Percentiles rank a stretch among this genome's conserved stretches.
These are phyloP conservation scores for Westerdykella ornata DNA, from an alignment of 2,329 filamentous ascomycete genomes.

Conservation along the genomic window DNA sequence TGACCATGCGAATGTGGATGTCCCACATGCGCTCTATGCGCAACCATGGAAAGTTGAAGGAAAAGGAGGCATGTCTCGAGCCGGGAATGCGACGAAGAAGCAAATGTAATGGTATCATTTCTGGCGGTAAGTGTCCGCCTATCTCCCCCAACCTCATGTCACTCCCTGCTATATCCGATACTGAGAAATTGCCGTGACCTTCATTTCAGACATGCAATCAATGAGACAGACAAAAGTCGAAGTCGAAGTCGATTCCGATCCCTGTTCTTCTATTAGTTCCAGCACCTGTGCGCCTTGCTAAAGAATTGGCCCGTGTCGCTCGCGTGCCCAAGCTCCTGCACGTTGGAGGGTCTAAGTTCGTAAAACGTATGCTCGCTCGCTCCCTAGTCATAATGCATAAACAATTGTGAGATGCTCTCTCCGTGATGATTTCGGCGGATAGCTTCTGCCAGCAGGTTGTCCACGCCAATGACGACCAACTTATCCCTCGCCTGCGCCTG, in stretches of 20 bases:
- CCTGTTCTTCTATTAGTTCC: slow-evolving; percentile 2
- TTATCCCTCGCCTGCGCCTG: slow-evolving; percentile 63
- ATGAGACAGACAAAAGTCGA: neutral
- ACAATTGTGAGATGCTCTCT: slow-evolving; percentile 61
- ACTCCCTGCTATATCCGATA: too few species aligned
- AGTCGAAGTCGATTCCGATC: neutral
- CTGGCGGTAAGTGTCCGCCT: neutral
- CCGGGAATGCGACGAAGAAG: neutral
- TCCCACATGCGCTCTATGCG: too few species aligned
- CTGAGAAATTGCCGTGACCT: neutral
- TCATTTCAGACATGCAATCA: neutral
- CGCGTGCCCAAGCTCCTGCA: too few species aligned
- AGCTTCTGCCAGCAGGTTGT: slow-evolving; percentile 79
- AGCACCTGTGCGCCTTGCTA: neutral
- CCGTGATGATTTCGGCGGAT: slow-evolving; percentile 96
- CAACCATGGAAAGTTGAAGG: too few species aligned
- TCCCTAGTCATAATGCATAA: slow-evolving; percentile 39
- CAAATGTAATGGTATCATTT: slow-evolving; percentile 3
- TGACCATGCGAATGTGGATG: neutral
- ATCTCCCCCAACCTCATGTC: neutral
- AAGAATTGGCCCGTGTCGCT: too few species aligned
- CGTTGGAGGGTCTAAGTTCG: neutral
- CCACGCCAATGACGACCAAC: slow-evolving; percentile 82
- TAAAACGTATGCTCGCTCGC: too few species aligned
- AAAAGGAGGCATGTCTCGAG: neutral